Conservation (phyloP, 352 stramenopile species). For the Phytophthora boehmeriae region DNA sequence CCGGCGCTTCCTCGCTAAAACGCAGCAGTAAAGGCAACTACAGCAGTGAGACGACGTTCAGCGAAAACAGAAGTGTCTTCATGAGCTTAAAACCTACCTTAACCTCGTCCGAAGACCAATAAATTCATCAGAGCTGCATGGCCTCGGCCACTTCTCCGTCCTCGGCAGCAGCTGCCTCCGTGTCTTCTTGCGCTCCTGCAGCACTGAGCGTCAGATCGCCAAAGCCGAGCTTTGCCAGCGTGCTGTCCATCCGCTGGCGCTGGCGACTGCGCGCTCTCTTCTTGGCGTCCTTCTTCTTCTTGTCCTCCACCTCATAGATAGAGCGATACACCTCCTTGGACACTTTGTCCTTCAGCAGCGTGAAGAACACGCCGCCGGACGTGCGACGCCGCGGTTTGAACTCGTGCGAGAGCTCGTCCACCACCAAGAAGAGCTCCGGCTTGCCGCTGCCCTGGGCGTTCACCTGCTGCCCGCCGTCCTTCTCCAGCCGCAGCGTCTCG, state of each 20-base stretch:
- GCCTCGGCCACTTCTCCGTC: conserved; percentile 44
- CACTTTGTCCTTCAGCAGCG: conserved; percentile 68
- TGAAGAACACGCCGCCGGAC: conserved; percentile 74
- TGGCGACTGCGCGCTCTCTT: conserved; percentile 52
- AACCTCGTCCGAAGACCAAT: no score
- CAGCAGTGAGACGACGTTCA: not conserved
- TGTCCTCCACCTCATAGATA: conserved; percentile 78
- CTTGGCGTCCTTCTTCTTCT: conserved; percentile 78
- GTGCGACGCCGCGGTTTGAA: conserved; percentile 62
- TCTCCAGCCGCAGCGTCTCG: conserved; percentile 71
- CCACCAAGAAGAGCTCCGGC: conserved; percentile 55
- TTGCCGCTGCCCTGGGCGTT: conserved; percentile 55
- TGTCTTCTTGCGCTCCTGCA: no score
- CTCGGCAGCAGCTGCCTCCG: conserved; percentile 13
- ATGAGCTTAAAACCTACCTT: not conserved
- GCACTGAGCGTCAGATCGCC: conserved; percentile 50
- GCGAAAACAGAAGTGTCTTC: not conserved
- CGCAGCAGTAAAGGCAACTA: not conserved
- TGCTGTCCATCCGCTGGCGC: conserved; percentile 67
- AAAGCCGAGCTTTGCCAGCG: conserved; percentile 60
- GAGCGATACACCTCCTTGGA: conserved; percentile 69
- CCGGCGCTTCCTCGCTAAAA: conserved; percentile 21
- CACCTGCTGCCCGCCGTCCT: conserved; percentile 58
- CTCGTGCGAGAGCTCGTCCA: conserved; percentile 41
- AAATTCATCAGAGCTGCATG: conserved; percentile 29